These are phyloP conservation scores for Penicillium atrosanguineum DNA, from an alignment of 495 filamentous ascomycete genomes.

Conservation along the genomic window DNA sequence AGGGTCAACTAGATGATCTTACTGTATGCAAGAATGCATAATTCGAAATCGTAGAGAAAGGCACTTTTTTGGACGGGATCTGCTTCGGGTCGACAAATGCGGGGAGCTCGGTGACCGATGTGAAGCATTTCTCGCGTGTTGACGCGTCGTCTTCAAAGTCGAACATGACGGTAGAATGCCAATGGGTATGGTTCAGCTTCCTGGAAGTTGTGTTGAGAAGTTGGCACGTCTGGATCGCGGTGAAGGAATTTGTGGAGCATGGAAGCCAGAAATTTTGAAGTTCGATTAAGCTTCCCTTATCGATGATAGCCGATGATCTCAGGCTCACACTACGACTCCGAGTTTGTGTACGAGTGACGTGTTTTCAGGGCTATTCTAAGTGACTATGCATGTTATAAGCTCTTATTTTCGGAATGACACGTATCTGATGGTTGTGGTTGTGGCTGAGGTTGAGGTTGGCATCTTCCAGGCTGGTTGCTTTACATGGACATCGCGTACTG, in stretches of 20 bases:
- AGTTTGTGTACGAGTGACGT: neutral
- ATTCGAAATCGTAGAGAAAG: slow-evolving; percentile 64
- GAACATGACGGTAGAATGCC: slow-evolving; percentile 46
- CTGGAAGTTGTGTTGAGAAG: neutral
- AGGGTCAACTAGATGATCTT: slow-evolving; percentile 5
- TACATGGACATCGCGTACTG: neutral
- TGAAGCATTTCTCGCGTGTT: slow-evolving; percentile 68
- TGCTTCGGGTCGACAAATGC: slow-evolving; percentile 66
- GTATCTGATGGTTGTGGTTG: neutral
- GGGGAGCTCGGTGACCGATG: slow-evolving; percentile 62
- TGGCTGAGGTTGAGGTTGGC: neutral
- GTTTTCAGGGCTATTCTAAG: neutral
- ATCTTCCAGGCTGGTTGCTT: neutral
- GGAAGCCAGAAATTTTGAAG: slow-evolving; percentile 15
- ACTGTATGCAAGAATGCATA: slow-evolving; percentile 81
- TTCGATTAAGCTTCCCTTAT: slow-evolving; percentile 30
- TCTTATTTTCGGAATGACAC: neutral
- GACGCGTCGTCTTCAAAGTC: slow-evolving; percentile 53
- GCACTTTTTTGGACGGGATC: slow-evolving; percentile 66
- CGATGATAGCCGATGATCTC: slow-evolving; percentile 17
- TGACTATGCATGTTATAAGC: neutral
- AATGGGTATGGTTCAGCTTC: neutral
- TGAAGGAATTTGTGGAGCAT: slow-evolving; percentile 2
- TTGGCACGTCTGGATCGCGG: neutral
- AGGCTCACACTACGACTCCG: slow-evolving; percentile 5